These are phyloP conservation scores for Aureobasidium sp. DNA, from an alignment of 2,329 filamentous ascomycete genomes.

Conservation along the genomic window DNA sequence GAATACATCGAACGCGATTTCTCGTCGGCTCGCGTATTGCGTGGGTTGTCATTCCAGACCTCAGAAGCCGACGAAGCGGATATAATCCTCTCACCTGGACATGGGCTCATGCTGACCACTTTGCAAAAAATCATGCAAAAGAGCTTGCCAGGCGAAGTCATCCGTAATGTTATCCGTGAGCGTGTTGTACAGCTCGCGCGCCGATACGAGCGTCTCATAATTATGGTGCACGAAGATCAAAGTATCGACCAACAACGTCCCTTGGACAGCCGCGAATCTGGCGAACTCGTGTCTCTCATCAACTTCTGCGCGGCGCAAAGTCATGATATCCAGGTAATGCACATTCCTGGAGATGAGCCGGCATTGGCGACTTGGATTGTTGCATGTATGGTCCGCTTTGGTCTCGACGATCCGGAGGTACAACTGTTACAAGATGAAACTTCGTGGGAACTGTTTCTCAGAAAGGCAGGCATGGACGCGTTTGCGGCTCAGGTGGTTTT, in stretches of 20 bases:
- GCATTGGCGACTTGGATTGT: slow-evolving; percentile 35
- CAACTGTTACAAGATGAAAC: slow-evolving; percentile 45
- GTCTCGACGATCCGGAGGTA: slow-evolving; percentile 26
- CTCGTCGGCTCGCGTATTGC: slow-evolving; percentile 20
- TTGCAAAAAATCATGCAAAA: slow-evolving; percentile 65
- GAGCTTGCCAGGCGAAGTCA: slow-evolving; percentile 54
- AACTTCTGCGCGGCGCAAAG: slow-evolving; percentile 39
- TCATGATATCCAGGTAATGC: slow-evolving; percentile 30
- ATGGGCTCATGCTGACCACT: slow-evolving; percentile 62
- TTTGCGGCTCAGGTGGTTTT: slow-evolving; percentile 63
- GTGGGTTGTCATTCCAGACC: background rate
- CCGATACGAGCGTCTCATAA: slow-evolving; percentile 59
- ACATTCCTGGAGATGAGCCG: slow-evolving; percentile 36
- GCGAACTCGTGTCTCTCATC: slow-evolving; percentile 27
- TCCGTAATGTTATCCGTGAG: slow-evolving; percentile 42
- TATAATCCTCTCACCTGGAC: slow-evolving; percentile 59
- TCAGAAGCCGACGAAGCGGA: slow-evolving; percentile 52
- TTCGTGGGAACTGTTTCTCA: slow-evolving; percentile 59
- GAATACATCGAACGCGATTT: slow-evolving; percentile 56
- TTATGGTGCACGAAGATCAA: slow-evolving; percentile 52
- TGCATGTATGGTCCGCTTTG: slow-evolving; percentile 16
- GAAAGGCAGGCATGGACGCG: slow-evolving; percentile 58
- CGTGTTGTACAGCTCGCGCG: slow-evolving; percentile 45
- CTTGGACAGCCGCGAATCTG: slow-evolving; percentile 26
- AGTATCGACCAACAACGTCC: background rate